phyloP scores from a whole-genome alignment of 2,329 filamentous ascomycete species.

The Aaosphaeria pasadenensis region DNA sequence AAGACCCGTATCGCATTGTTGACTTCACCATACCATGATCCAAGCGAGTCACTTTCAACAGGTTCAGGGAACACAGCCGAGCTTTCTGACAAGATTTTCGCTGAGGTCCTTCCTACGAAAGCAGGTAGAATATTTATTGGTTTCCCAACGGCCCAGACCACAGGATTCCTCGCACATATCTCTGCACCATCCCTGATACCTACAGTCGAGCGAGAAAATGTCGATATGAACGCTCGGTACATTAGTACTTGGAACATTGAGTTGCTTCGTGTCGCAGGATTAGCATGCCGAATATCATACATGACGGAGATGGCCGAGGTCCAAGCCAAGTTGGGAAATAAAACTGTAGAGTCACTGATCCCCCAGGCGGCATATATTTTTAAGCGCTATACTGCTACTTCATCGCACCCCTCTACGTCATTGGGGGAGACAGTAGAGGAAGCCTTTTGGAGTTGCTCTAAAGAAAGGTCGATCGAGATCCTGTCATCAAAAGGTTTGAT shows the following conservation, averaged over 20 bases:
- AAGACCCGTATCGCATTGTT: slow-evolving; percentile 81
- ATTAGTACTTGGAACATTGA: slow-evolving; percentile 95
- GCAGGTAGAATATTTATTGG: slow-evolving; percentile 94
- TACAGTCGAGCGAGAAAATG: slow-evolving; percentile 93
- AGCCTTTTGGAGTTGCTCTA: slow-evolving; percentile 92
- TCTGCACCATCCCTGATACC: slow-evolving; percentile 96
- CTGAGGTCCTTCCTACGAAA: slow-evolving; percentile 83
- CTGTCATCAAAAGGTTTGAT: slow-evolving; percentile 86
- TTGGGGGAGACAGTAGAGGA: slow-evolving; percentile 89
- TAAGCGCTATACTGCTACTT: slow-evolving; percentile 81
- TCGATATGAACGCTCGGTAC: slow-evolving; percentile 93
- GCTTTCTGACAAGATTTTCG: slow-evolving; percentile 75
- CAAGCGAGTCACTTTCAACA: slow-evolving; percentile 60
- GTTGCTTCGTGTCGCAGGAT: slow-evolving; percentile 84
- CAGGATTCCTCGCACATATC: slow-evolving; percentile 87
- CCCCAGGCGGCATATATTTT: slow-evolving; percentile 79
- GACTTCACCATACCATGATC: slow-evolving; percentile 86
- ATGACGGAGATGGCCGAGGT: slow-evolving; percentile 70
- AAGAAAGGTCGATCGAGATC: slow-evolving; percentile 73
- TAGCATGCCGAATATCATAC: slow-evolving; percentile 86
- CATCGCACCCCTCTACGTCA: slow-evolving; percentile 83
- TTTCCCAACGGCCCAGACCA: slow-evolving; percentile 96
- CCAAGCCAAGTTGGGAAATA: slow-evolving; percentile 58
- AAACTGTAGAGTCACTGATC: slow-evolving; percentile 60
- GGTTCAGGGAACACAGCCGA: slow-evolving; percentile 49